Evolutionary conservation across 2,329 filamentous ascomycete genomes (phyloP).

Genomic region (Aspergillus amoenus): DNA sequence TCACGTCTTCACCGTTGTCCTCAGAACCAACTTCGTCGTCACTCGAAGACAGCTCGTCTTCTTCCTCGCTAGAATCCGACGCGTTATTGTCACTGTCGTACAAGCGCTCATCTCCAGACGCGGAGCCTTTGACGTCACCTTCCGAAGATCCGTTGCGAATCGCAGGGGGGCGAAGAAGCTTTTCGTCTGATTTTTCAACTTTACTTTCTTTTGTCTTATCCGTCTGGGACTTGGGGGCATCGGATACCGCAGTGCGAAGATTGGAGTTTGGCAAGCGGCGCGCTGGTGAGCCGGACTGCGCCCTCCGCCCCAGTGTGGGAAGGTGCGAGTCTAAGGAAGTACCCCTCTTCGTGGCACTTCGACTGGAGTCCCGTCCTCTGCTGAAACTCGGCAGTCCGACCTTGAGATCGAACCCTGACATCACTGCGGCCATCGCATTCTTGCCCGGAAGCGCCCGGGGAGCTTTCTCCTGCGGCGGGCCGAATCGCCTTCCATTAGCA

Average conservation of each 20-base stretch:
- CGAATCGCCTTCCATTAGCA: constrained; percentile 41
- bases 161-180: constrained; percentile 12
- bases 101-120: constrained; percentile 56
- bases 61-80: constrained; percentile 69
- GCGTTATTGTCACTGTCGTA: constrained; percentile 64
- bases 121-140: constrained; percentile 39
- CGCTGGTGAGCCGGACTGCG: constrained; percentile 36
- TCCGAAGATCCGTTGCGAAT: constrained; percentile 30
- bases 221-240: constrained; percentile 66
- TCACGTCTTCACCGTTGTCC: constrained; percentile 33
- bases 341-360: constrained; percentile 42
- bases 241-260: constrained; percentile 47
- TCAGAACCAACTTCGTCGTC: constrained; percentile 59
- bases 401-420: constrained; percentile 41
- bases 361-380: constrained; percentile 37
- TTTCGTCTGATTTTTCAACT: not conserved
- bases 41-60: constrained; percentile 54
- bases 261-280: constrained; percentile 52
- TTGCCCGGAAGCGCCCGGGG: constrained; percentile 27
- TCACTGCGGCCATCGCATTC: constrained; percentile 49
- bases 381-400: constrained; percentile 35
- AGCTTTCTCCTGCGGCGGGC: constrained; percentile 37
- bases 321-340: constrained; percentile 39
- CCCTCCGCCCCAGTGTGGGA: constrained; percentile 14
- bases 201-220: constrained; percentile 2